A percentile compares a stretch with the other conserved stretches of the same genome.
Evolutionary conservation across 305 asterid genomes (phyloP).

Genomic region (Ruellia speciosa): DNA sequence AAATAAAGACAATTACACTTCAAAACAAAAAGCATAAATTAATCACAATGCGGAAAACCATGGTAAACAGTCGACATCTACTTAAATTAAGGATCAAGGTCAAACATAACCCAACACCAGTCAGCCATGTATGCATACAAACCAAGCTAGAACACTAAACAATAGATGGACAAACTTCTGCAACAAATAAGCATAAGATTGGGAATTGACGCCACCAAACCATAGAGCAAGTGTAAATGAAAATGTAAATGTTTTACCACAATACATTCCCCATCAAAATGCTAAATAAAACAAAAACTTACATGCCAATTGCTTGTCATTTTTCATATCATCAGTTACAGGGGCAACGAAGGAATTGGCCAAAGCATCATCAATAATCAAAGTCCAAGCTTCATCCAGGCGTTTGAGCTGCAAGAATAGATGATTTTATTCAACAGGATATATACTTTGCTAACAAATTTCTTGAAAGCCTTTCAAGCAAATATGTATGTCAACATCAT

Average conservation of each 20-base stretch:
- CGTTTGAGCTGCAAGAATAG: slow-evolving; percentile 45
- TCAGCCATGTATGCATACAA: background rate
- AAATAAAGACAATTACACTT: background rate
- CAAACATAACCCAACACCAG: background rate
- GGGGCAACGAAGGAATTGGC: slow-evolving; percentile 88
- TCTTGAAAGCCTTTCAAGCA: too few relatives aligned
- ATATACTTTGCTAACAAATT: too few relatives aligned
- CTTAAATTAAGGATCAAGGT: background rate
- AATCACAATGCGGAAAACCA: background rate
- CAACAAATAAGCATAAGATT: background rate
- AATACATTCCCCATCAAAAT: background rate
- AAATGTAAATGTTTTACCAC: background rate
- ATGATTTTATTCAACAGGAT: too few relatives aligned
- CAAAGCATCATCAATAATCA: slow-evolving; percentile 80
- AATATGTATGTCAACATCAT: too few relatives aligned
- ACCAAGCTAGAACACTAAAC: too few relatives aligned
- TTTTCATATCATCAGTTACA: slow-evolving; percentile 58
- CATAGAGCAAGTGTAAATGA: background rate
- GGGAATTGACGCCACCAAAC: background rate
- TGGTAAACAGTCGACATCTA: too few relatives aligned
- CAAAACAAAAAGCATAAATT: background rate
- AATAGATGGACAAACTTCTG: background rate
- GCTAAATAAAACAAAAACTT: slow-evolving; percentile 20
- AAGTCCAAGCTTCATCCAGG: slow-evolving; percentile 76
- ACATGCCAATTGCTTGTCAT: slow-evolving; percentile 69